Conservation (phyloP, 768 basidiomycete genomes). For the Mycena olivaceomarginata region DNA sequence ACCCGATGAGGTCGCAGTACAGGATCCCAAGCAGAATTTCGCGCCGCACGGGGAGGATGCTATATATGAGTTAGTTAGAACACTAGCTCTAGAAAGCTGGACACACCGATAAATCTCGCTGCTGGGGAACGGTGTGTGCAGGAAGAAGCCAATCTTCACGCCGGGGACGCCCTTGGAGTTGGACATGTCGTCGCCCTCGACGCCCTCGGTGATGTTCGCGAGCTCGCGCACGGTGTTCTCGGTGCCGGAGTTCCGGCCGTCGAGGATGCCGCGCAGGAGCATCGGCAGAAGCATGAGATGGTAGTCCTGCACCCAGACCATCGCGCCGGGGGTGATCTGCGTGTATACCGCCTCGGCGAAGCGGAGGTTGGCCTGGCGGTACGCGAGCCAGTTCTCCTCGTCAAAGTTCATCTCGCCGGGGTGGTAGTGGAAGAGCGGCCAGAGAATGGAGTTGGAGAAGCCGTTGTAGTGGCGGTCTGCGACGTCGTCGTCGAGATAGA, state of each 20-base stretch:
- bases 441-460: constrained; percentile 99
- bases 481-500: constrained; percentile 97
- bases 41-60: constrained; percentile 96
- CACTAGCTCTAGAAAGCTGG: background rate
- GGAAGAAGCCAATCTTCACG: constrained; percentile 98
- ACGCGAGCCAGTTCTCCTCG: constrained; percentile 98
- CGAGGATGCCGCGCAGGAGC: constrained; percentile 92
- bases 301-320: constrained; percentile 99
- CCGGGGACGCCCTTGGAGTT: constrained; percentile 67
- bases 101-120: constrained; percentile 96
- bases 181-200: constrained; percentile 70
- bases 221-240: constrained; percentile 78
- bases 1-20: constrained; percentile 97
- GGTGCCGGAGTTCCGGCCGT: constrained; percentile 76
- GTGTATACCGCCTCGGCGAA: constrained; percentile 93
- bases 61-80: constrained; percentile 54
- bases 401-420: constrained; percentile 99
- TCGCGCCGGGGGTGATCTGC: constrained; percentile 89
- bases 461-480: constrained; percentile 99
- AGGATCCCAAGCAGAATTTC: constrained; percentile 98
- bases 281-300: constrained; percentile 98
- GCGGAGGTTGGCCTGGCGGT: constrained; percentile 95
- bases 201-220: constrained; percentile 82
- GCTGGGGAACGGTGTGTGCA: constrained; percentile 98
- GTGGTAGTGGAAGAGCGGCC: constrained; percentile 99